phyloP scores from a whole-genome alignment of 2,329 filamentous ascomycete genomes.

The Colletotrichum higginsianum region DNA sequence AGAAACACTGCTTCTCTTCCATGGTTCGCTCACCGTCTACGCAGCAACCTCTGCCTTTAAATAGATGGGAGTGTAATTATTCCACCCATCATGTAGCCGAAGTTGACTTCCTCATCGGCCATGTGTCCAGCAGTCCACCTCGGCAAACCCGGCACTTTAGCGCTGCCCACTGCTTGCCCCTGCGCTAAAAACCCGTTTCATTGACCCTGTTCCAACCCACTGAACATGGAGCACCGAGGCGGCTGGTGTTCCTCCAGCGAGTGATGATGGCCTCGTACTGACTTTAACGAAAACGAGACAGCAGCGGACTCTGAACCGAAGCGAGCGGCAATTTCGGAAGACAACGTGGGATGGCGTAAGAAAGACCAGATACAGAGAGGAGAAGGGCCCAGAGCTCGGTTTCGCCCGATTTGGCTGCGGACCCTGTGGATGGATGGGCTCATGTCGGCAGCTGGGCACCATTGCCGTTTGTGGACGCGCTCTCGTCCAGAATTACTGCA shows the following conservation, averaged over 20 bases:
- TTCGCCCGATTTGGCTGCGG: background rate
- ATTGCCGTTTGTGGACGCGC: conserved; percentile 7
- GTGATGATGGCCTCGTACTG: background rate
- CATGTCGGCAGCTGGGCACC: conserved; percentile 8
- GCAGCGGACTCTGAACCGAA: background rate
- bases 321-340: background rate
- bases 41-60: too few relatives aligned
- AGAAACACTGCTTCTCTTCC: too few relatives aligned
- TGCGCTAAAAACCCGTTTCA: conserved; percentile 26
- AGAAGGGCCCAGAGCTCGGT: background rate
- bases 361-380: background rate
- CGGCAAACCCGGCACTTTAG: conserved; percentile 27
- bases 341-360: too few relatives aligned
- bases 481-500: background rate
- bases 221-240: background rate
- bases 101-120: background rate
- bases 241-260: background rate
- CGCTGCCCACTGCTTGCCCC: conserved; percentile 12
- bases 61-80: too few relatives aligned
- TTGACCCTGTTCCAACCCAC: background rate
- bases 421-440: background rate
- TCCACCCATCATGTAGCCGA: too few relatives aligned
- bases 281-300: background rate
- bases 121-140: background rate
- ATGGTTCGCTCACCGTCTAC: too few relatives aligned